Evolutionary conservation across 345 rosid species (phyloP).

Genomic region (Erysimum cheiranthoides): DNA sequence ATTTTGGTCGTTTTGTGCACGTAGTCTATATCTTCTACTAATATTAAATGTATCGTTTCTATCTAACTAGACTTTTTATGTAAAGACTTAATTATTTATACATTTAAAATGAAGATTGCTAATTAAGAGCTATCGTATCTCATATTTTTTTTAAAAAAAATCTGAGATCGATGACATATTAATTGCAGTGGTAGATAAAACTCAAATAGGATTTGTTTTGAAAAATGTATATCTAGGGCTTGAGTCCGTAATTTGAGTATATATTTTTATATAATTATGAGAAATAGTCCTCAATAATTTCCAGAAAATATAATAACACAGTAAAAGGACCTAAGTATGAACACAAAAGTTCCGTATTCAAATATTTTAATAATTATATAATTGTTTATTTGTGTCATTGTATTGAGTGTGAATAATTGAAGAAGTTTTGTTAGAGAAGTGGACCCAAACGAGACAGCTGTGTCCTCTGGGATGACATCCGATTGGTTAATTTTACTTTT

Average conservation of each 20-base stretch:
- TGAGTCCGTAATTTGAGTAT: background rate
- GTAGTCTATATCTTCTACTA: constrained; percentile 7
- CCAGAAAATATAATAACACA: constrained; percentile 2
- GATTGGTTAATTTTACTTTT: constrained; percentile 48
- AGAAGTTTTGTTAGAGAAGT: constrained; percentile 44
- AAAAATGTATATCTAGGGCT: background rate
- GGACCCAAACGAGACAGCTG: constrained; percentile 50
- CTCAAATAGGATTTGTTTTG: background rate
- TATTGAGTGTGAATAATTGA: constrained; percentile 40
- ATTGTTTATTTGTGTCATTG: constrained; percentile 27
- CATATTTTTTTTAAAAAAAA: background rate
- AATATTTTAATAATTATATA: background rate
- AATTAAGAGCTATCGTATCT: background rate
- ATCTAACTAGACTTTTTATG: background rate
- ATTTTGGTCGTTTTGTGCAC: constrained; percentile 49
- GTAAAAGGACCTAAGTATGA: constrained; percentile 37
- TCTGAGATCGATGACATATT: background rate
- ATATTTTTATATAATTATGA: background rate
- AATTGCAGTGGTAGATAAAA: background rate
- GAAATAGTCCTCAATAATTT: background rate
- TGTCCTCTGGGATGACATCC: constrained; percentile 39
- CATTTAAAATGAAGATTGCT: background rate
- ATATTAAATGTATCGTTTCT: background rate
- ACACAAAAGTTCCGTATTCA: constrained; percentile 37
- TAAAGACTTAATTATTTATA: background rate